Base-by-base conservation (phyloP, 2,329 filamentous ascomycete genomes). In the Venturia asperata region DNA sequence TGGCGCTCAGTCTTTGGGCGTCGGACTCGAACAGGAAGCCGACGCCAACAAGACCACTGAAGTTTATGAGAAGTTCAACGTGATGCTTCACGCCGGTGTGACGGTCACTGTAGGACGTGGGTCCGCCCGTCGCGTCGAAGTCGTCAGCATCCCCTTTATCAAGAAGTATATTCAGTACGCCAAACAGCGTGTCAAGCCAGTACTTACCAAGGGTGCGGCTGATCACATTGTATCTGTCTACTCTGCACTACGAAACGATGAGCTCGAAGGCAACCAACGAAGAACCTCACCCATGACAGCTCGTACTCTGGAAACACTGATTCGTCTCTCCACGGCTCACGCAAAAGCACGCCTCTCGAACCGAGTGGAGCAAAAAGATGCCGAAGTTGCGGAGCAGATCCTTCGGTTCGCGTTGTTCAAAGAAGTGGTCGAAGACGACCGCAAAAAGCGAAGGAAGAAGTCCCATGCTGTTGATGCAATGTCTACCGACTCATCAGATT, bases 111-210 rank as follows among this genome's bases (percentile, higher is more conserved):
- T 87, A 15, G 89, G 89, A 11, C 85, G 91, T 47, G 90, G 90
- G 13, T 79, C 87, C 34, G 86, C 85, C 70, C 89, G 90, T 75
- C 88, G 89, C 69, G 85, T 90, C 5, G 92, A 97, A 75, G 90
- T 99, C 17, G 81, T 99, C 64, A 96, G 90, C 78, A 97, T 99
- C 67, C 90, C 92, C 0, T 99, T 99, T 78, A 92, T 99, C 81
- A 99, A 99, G 80, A 99, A 99, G 78, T 99, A 97, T 76, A 95
- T 99, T 58, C 94, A 99, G 74, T 99, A 99, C 76, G 92, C 94
- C 69, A 99, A 99, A 80, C 89, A 85, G 43, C 83, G 94, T 73
- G 84, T 96, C 72, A 95, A 92, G 83, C 94, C 94, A 0, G 81
- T 96, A 49, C 80, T 99, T 67, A 96, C 92, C 0, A 91, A 94